These are phyloP conservation scores for Saccharata proteae DNA, from an alignment of 2,329 filamentous ascomycete species.

Conservation along the genomic window DNA sequence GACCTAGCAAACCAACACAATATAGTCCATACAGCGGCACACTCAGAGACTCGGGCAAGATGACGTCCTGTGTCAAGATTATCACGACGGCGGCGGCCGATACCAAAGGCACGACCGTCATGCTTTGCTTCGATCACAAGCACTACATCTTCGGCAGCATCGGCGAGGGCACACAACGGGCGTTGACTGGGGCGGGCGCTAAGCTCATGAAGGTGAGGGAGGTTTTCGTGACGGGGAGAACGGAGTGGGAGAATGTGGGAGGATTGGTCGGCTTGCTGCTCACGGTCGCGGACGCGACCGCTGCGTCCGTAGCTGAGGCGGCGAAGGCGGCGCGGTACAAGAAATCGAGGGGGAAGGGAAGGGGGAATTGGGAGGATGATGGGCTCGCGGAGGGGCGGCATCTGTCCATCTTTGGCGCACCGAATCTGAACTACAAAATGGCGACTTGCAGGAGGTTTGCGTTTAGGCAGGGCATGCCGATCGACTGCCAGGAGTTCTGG, in stretches of 20 bases:
- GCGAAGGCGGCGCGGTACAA: conserved; percentile 26
- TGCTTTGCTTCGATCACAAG: conserved; percentile 69
- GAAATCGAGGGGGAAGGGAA: conserved; percentile 11
- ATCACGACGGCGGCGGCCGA: conserved; percentile 76
- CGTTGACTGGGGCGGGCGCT: conserved; percentile 55
- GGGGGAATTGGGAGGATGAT: conserved; percentile 12
- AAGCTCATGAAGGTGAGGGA: conserved; percentile 56
- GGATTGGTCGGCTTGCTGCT: conserved; percentile 78
- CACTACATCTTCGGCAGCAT: conserved; percentile 78
- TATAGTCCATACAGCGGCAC: too few species aligned
- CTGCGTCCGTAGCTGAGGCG: conserved; percentile 34
- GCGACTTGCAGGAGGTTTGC: conserved; percentile 78
- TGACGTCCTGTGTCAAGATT: conserved; percentile 49
- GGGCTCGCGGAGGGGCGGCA: conserved; percentile 12
- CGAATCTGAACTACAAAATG: conserved; percentile 67
- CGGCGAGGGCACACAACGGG: conserved; percentile 74
- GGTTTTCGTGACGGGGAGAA: conserved; percentile 69
- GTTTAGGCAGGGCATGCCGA: conserved; percentile 68
- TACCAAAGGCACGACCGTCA: conserved; percentile 65
- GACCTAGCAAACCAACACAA: too few species aligned
- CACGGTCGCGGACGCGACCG: conserved; percentile 60
- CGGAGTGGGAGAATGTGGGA: conserved; percentile 64
- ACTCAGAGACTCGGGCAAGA: neutral
- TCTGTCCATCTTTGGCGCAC: conserved; percentile 58
- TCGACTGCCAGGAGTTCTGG: conserved; percentile 57